Conservation (phyloP, 2,329 filamentous ascomycete genomes). For the Sclerotiophoma versabilis region DNA sequence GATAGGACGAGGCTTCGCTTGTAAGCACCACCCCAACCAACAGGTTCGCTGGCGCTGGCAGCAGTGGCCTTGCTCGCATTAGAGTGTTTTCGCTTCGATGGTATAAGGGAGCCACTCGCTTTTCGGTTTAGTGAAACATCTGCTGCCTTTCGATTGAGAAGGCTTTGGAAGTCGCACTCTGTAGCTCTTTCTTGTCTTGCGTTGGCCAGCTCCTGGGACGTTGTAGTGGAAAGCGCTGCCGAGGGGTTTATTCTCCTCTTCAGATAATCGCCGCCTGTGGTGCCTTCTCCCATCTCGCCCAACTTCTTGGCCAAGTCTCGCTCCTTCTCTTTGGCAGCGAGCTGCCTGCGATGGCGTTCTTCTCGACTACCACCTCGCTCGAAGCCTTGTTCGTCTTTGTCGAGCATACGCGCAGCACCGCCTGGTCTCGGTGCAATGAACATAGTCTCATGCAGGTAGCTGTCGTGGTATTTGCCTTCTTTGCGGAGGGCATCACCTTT, state of each 20-base stretch:
- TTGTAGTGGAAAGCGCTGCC: slow-evolving; percentile 28
- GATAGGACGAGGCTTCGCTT: slow-evolving; percentile 51
- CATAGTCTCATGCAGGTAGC: slow-evolving; percentile 60
- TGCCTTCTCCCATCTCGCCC: slow-evolving; percentile 65
- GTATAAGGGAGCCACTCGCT: slow-evolving; percentile 38
- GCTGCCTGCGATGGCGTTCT: slow-evolving; percentile 69
- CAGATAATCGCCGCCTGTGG: slow-evolving; percentile 76
- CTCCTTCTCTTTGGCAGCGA: slow-evolving; percentile 74
- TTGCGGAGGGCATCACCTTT: slow-evolving; percentile 39
- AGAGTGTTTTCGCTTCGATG: slow-evolving; percentile 51
- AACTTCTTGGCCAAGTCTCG: slow-evolving; percentile 74
- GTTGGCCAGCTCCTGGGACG: slow-evolving; percentile 24
- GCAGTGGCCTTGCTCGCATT: slow-evolving; percentile 40
- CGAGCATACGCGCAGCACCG: slow-evolving; percentile 69
- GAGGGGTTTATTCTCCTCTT: slow-evolving; percentile 43
- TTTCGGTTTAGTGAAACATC: slow-evolving; percentile 47
- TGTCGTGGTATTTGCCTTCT: slow-evolving; percentile 61
- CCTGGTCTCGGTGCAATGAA: slow-evolving; percentile 52
- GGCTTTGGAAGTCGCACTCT: slow-evolving; percentile 48
- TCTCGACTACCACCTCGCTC: slow-evolving; percentile 64
- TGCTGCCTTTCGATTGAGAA: slow-evolving; percentile 54
- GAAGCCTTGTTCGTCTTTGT: slow-evolving; percentile 61
- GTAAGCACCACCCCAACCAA: slow-evolving; percentile 58
- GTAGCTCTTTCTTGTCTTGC: slow-evolving; percentile 25
- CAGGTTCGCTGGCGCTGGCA: slow-evolving; percentile 43